Evolutionary conservation across 2,329 filamentous ascomycete species (phyloP).

Genomic region (Curvularia spicifera): DNA sequence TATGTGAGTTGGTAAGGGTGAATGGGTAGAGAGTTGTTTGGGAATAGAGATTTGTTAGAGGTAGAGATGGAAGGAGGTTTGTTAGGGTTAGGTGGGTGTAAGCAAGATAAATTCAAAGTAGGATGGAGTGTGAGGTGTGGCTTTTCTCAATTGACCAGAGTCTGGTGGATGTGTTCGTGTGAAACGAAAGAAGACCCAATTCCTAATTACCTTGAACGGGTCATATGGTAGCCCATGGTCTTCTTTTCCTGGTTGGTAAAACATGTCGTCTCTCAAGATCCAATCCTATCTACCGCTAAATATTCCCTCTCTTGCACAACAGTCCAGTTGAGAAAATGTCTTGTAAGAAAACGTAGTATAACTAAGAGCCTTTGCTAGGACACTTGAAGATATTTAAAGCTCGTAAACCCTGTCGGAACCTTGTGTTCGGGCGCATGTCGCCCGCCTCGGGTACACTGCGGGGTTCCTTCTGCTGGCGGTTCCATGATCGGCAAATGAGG

Average conservation of each 20-base stretch:
- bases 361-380: neutral
- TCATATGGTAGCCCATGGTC: slow-evolving; percentile 60
- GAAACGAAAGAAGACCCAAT: neutral
- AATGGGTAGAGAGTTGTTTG: no score
- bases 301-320: neutral
- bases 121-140: neutral
- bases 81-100: neutral
- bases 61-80: neutral
- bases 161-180: neutral
- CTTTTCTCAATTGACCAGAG: neutral
- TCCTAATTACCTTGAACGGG: slow-evolving; percentile 59
- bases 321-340: neutral
- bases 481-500: slow-evolving; percentile 3
- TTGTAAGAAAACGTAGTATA: neutral
- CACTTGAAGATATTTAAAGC: neutral
- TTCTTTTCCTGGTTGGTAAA: slow-evolving; percentile 62
- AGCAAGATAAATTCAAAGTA: neutral
- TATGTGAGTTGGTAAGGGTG: neutral
- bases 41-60: no score
- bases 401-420: neutral
- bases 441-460: slow-evolving; percentile 6
- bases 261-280: slow-evolving; percentile 45
- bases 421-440: neutral
- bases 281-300: neutral
- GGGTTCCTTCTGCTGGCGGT: slow-evolving; percentile 2